A percentile compares a stretch with the other conserved stretches of the same genome.
These are phyloP conservation scores for Keithomyces neogunnii DNA, from an alignment of 2,329 filamentous ascomycete genomes.

Conservation along the genomic window DNA sequence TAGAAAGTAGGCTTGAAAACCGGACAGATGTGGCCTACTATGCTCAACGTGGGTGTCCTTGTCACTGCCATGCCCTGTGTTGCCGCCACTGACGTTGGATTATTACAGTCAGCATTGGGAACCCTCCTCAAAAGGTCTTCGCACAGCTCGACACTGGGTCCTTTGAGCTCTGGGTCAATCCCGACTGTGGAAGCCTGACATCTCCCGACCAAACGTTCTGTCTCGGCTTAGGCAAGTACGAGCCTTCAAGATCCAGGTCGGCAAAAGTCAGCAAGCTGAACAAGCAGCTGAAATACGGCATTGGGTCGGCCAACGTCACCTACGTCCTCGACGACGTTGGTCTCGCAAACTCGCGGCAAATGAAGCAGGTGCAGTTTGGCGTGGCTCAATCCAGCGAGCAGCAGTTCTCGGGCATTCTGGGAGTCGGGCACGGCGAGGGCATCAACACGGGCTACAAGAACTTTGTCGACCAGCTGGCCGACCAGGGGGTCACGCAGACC, in stretches of 20 bases:
- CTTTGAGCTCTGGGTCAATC: slow-evolving; percentile 56
- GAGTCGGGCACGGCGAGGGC: slow-evolving; percentile 58
- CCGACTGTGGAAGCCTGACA: slow-evolving; percentile 41
- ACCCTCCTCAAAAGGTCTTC: slow-evolving; percentile 42
- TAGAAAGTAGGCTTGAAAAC: slow-evolving; percentile 38
- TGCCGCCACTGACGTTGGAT: neutral
- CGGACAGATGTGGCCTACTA: slow-evolving; percentile 47
- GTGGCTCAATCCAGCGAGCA: slow-evolving; percentile 45
- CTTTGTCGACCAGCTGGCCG: slow-evolving; percentile 40
- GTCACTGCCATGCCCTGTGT: neutral
- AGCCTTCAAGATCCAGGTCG: slow-evolving; percentile 32
- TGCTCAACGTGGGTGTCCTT: slow-evolving; percentile 29
- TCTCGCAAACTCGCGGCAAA: slow-evolving; percentile 28
- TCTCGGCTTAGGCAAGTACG: slow-evolving; percentile 34
- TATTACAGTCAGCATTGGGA: slow-evolving; percentile 37
- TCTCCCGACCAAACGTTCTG: slow-evolving; percentile 36
- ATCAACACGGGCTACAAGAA: slow-evolving; percentile 39
- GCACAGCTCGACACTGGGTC: slow-evolving; percentile 52
- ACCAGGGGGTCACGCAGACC: slow-evolving; percentile 46
- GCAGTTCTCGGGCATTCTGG: slow-evolving; percentile 55
- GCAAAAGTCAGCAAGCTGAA: slow-evolving; percentile 21
- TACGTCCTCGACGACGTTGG: slow-evolving; percentile 39
- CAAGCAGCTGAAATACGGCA: slow-evolving; percentile 40
- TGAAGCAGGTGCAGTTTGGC: slow-evolving; percentile 52
- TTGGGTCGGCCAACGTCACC: slow-evolving; percentile 40